phyloP scores from a whole-genome alignment of 257 asterid genomes.

The Solanum etuberosum region DNA sequence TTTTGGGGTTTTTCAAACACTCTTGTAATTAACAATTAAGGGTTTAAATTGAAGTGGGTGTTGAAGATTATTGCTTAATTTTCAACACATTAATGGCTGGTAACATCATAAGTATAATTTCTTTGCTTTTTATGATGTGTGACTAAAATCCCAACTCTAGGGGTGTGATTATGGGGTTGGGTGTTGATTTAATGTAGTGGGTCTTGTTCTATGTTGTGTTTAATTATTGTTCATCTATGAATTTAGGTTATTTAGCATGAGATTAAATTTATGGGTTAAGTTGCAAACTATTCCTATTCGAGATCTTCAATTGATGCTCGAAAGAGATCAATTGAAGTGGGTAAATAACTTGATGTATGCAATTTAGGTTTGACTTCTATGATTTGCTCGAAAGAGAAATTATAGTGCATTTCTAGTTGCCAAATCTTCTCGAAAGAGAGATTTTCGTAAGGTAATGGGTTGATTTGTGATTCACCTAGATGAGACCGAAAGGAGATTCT shows the following conservation, averaged over 20 bases:
- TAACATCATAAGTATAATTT: background rate
- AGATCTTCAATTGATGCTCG: background rate
- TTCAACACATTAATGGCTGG: background rate
- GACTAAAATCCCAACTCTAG: background rate
- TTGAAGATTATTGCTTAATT: background rate
- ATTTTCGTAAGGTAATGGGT: background rate
- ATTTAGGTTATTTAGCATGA: background rate
- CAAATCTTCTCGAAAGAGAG: background rate
- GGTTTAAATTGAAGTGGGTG: background rate
- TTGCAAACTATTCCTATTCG: background rate
- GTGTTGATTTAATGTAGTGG: background rate
- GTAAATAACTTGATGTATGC: background rate
- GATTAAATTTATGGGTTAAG: background rate
- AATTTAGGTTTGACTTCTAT: background rate
- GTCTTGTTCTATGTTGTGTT: background rate
- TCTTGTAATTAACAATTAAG: background rate
- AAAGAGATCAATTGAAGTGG: background rate
- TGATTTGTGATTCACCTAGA: background rate
- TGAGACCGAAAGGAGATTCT: background rate
- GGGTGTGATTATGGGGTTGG: background rate
- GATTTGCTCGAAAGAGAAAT: background rate
- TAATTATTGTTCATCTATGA: background rate
- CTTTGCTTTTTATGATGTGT: background rate
- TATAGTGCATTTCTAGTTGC: background rate
- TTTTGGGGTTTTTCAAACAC: background rate